These are phyloP conservation scores for Arabidopsis hybrid DNA, from an alignment of 441 rosid genomes.

Conservation along the genomic window DNA sequence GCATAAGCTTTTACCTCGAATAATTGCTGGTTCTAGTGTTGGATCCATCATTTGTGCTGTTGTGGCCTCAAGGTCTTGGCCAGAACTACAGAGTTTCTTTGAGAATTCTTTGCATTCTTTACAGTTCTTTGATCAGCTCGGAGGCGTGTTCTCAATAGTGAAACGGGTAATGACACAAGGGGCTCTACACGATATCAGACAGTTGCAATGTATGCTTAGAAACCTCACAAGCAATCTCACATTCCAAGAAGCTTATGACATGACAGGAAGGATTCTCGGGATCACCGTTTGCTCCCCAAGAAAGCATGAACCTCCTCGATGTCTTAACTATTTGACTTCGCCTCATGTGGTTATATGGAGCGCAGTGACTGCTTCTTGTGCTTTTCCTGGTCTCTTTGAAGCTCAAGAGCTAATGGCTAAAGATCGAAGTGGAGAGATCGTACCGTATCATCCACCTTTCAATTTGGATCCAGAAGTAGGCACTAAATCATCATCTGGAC, in stretches of 20 bases:
- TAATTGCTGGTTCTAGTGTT: conserved; percentile 93
- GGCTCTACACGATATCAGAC: conserved; percentile 88
- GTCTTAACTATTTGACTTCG: conserved; percentile 92
- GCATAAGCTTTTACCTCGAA: conserved; percentile 87
- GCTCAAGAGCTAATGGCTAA: conserved; percentile 99
- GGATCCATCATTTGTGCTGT: conserved; percentile 88
- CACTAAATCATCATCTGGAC: conserved; percentile 55
- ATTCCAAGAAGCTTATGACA: conserved; percentile 96
- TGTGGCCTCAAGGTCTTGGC: conserved; percentile 94
- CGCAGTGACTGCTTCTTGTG: conserved; percentile 97
- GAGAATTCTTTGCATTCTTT: conserved; percentile 79
- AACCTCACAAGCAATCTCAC: conserved; percentile 91
- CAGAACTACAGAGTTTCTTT: conserved; percentile 87
- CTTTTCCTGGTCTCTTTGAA: conserved; percentile 96
- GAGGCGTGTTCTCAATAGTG: conserved; percentile 81
- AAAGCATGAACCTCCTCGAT: conserved; percentile 98
- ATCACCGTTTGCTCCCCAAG: conserved; percentile 97
- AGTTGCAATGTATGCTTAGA: conserved; percentile 87
- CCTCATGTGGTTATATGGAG: conserved; percentile 99
- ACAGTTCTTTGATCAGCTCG: conserved; percentile 93
- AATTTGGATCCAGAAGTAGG: conserved; percentile 82
- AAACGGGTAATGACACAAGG: conserved; percentile 87
- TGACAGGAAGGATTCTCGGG: conserved; percentile 91
- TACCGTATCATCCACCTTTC: conserved; percentile 97
- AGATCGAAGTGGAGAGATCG: conserved; percentile 90